Base-by-base conservation (phyloP, 345 rosid genomes). In the Linum usitatissimum region DNA sequence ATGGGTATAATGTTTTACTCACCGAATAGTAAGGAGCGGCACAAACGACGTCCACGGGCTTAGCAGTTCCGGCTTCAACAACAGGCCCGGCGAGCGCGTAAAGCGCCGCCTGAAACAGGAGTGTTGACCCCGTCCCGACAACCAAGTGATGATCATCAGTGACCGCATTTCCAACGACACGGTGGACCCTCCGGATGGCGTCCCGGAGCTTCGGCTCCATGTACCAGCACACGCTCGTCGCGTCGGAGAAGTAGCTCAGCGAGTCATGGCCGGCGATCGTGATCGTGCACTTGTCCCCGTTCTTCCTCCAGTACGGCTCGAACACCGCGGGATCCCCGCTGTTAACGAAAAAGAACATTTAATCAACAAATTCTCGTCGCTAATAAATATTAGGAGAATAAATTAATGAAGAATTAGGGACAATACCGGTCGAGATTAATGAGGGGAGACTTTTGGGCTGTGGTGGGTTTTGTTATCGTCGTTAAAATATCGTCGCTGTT, bases 1-100 rank as follows among this genome's bases (percentile, higher is more conserved):
- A 34, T 34, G 1, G 7, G 30, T 23, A 23, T 23, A 23, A 36
- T 8, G 38, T 53, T 28, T 55, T 3, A 6, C 83, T 75, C 49
- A 87, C 99, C 71, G 97, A 87, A 77, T 93, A 93, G 64, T 75
- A 93, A 55, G 99, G 99, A 1, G 91, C 90, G 8, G 99, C 96
- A 1, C 84, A 80, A 10, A 93, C 94, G n/a, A 93, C 86, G 55
- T 80, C 79, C 64, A 82, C 68, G 45, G 96, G 91, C 19, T 81
- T 67, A 28, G 79, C 30, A 59, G 28, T 23, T 0, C 73, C 68
- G 49, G 65, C 67, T 23, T 23, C 28, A 0, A 79, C 66, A 59
- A 87, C 66, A 0, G 80, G 68, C 9, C 82, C 71, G 61, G 87
- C 60, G 60, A 89, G 83, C 58, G 99, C 99, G 65, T 79, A 89